Conservation (phyloP, 805 yeast genomes). For the Metschnikowia gelsemii region DNA sequence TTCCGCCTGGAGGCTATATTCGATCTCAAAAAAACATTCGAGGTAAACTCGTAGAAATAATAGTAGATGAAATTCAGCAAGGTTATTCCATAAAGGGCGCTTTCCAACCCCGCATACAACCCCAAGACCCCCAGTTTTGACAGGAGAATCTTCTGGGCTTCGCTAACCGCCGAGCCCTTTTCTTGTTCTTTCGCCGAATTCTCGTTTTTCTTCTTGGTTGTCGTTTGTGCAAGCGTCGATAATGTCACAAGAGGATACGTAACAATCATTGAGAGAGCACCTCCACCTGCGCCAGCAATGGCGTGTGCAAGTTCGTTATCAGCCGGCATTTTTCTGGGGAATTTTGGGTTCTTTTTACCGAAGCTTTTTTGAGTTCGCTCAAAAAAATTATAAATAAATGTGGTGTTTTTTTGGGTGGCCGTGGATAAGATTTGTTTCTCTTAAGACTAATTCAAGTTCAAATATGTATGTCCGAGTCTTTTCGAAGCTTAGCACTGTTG, state of each 20-base stretch:
- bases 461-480: no score
- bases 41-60: constrained; percentile 80
- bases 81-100: constrained; percentile 83
- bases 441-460: not conserved
- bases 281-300: constrained; percentile 93
- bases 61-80: constrained; percentile 86
- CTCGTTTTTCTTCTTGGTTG: constrained; percentile 26
- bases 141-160: constrained; percentile 43
- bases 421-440: no score
- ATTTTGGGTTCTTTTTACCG: not conserved
- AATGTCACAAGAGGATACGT: constrained; percentile 89
- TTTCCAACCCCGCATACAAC: constrained; percentile 81
- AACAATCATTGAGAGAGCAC: constrained; percentile 79
- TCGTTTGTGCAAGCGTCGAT: constrained; percentile 87
- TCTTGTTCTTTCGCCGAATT: constrained; percentile 14
- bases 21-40: constrained; percentile 42
- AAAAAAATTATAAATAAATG: not conserved
- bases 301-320: constrained; percentile 70
- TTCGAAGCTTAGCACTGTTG: no score
- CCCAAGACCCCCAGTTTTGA: constrained; percentile 61
- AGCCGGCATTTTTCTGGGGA: constrained; percentile 16
- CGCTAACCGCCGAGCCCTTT: constrained; percentile 23
- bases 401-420: not conserved
- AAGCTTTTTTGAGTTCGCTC: not conserved
- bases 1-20: constrained; percentile 29